Evolutionary conservation across 2,329 filamentous ascomycete species (phyloP).

Genomic region (Colletotrichum sp.): DNA sequence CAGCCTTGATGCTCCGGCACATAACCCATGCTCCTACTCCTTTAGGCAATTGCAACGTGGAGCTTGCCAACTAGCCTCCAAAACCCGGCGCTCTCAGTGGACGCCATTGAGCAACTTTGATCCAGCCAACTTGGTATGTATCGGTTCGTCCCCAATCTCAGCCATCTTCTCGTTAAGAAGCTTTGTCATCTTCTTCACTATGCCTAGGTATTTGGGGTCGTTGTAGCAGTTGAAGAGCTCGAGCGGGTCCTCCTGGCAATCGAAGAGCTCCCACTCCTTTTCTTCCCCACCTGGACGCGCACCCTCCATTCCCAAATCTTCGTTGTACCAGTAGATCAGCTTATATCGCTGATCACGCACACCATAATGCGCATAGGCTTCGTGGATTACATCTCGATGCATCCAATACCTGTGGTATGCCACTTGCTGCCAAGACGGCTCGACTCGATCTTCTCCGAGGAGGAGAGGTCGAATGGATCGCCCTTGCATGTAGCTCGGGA

Average conservation of each 20-base stretch:
- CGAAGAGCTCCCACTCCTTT: constrained; percentile 60
- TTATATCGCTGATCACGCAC: constrained; percentile 57
- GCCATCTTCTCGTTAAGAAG: constrained; percentile 54
- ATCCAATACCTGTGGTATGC: constrained; percentile 63
- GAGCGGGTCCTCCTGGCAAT: constrained; percentile 53
- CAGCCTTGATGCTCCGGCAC: neutral
- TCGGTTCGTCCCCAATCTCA: constrained; percentile 53
- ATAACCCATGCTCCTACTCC: neutral
- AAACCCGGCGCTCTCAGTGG: neutral
- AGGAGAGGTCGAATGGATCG: constrained; percentile 44
- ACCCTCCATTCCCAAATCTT: constrained; percentile 50
- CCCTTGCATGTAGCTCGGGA: constrained; percentile 58
- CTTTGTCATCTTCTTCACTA: constrained; percentile 43
- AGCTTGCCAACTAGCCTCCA: neutral
- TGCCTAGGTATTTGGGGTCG: constrained; percentile 38
- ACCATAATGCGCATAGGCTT: constrained; percentile 57
- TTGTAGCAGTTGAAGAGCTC: constrained; percentile 52
- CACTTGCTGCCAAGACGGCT: constrained; percentile 52
- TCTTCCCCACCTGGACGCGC: constrained; percentile 43
- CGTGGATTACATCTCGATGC: constrained; percentile 54
- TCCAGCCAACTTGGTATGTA: constrained; percentile 24
- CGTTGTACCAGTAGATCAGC: constrained; percentile 62
- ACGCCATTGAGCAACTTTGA: neutral
- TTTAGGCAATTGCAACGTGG: neutral
- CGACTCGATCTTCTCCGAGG: constrained; percentile 27